A percentile compares a stretch with the other conserved stretches of the same genome.
phyloP scores from a whole-genome alignment of 2,329 filamentous ascomycete genomes.

The Dryadomyces quercus-mongolicae region DNA sequence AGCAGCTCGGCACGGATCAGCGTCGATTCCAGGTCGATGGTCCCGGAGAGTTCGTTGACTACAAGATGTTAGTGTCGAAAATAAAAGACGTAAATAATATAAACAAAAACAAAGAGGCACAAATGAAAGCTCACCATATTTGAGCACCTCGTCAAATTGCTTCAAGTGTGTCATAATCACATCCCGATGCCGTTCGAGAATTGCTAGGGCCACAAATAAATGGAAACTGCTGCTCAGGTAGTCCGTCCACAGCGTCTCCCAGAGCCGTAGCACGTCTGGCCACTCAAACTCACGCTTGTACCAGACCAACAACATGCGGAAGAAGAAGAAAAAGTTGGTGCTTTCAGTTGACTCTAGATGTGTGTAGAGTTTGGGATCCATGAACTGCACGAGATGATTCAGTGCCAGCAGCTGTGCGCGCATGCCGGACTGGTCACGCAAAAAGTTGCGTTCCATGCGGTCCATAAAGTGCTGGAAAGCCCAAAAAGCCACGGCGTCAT shows the following conservation, averaged over 20 bases:
- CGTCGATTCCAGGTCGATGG: conserved; percentile 79
- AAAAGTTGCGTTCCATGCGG: conserved; percentile 93
- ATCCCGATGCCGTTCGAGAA: conserved; percentile 89
- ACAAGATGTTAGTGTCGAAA: conserved; percentile 5
- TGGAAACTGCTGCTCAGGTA: conserved; percentile 83
- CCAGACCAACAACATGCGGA: conserved; percentile 97
- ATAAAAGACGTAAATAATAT: neutral
- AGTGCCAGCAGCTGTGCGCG: conserved; percentile 79
- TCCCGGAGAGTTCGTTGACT: conserved; percentile 93
- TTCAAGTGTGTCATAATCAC: conserved; percentile 91
- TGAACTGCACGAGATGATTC: conserved; percentile 89
- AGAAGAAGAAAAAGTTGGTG: conserved; percentile 99
- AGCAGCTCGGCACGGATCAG: conserved; percentile 80
- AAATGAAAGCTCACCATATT: conserved; percentile 60
- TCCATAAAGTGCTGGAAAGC: conserved; percentile 94
- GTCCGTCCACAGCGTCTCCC: conserved; percentile 94
- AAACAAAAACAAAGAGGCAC: conserved; percentile 18
- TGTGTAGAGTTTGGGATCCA: conserved; percentile 88
- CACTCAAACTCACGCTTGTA: conserved; percentile 96
- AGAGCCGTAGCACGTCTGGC: conserved; percentile 73
- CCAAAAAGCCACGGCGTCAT: conserved; percentile 96
- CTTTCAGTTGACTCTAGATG: conserved; percentile 85
- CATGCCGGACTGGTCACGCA: conserved; percentile 95
- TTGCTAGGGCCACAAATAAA: conserved; percentile 84
- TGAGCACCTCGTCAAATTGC: conserved; percentile 93